Base-by-base conservation (phyloP, 1,139 yeast genomes). In the Magnusiomyces ingens region DNA sequence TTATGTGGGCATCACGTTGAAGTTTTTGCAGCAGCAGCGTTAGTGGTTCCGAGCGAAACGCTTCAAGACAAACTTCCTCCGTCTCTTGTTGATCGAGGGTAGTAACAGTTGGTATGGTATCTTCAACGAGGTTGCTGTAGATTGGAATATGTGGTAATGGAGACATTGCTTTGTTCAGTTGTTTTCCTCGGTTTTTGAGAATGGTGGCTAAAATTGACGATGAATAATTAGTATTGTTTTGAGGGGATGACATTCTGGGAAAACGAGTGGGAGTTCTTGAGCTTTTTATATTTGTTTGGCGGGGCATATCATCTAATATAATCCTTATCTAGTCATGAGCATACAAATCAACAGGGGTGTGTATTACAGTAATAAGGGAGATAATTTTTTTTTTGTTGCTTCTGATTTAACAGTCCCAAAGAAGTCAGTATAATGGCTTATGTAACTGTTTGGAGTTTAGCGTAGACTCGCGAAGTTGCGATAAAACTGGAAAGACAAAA, bases 11-110 rank as follows among this genome's bases (percentile, higher is more conserved):
- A 2, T 63, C 63, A 35, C 65, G 64, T 13, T 63, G 59, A 52
- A 76, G 63, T 2, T 45, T 50, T 5, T 18, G 64, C 43, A 49
- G 61, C 57, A 11, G 65, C 59, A 48, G 58, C 19, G 37, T 57
- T 57, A n/a, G 60, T 46, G 22, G 17, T 6, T 49, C 52, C 0
- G 38, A 40, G 3, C 21, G 47, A 11, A 51, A 67, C 1, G 76
- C 65, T 8, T 62, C 61, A 42, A 62, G 59, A 47, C 81, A 71
- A 11, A 59, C 56, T 1, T 66, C 61, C 55, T 78, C 78, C 1
- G 75, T 74, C 22, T 74, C 76, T 5, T 62, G 58, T 58, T 81
- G 83, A 3, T 67, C 67, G 10, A 61, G 64, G 1, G 57, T 52
- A 8, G 67, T 62, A 13, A 57, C 60, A 3, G 66, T 63, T 11